Base-by-base conservation (phyloP, 2,329 filamentous ascomycete genomes). In the Cladosporium sphaerospermum region DNA sequence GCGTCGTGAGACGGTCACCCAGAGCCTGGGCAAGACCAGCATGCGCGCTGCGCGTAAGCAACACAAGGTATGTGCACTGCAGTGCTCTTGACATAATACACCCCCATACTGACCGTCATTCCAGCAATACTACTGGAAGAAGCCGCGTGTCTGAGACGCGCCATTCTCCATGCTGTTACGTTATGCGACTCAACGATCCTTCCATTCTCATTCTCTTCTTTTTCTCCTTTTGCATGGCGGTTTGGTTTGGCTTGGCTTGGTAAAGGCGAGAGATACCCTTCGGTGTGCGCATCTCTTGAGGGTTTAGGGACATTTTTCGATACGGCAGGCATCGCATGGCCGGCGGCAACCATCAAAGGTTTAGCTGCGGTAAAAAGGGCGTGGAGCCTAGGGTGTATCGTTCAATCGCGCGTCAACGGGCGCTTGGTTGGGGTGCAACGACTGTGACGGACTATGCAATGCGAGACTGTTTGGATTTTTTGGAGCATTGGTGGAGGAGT, bases 41-140 rank as follows among this genome's bases (percentile, higher is more conserved):
- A 74, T 99, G 64, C 80, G 93, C 60, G 86, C 85, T 65, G 96
- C 93, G 67, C 82, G 93, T 65, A 97, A 96, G 74, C 89, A 93
- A 68, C 93, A 99, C 73, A 97, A 97, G 88, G 92, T 97, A 80
- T 67, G 76, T 70, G 16, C 46, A 9, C 43, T 32, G 33, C 45
- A 36, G 34, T 44, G 55, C 19, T 47, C 49, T 33, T 4, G 23
- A 6, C n/a, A 14, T 39, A 7, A 14, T 39, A 28, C 23, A 28
- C 16, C 32, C 16, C 18, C 48, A 11, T 46, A 45, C 56, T 58
- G 16, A 56, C 52, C 49, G 11, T n/a, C 46, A 46, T 28, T 32
- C 44, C 58, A 86, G 83, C 83, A 85, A 86, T 85, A 86, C 69
- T 86, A 81, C 73, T 86, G 83, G 83, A 82, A 82, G 63, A 80